Conservation (phyloP, 2,329 filamentous ascomycete genomes). For the Nannizziopsis barbatae region DNA sequence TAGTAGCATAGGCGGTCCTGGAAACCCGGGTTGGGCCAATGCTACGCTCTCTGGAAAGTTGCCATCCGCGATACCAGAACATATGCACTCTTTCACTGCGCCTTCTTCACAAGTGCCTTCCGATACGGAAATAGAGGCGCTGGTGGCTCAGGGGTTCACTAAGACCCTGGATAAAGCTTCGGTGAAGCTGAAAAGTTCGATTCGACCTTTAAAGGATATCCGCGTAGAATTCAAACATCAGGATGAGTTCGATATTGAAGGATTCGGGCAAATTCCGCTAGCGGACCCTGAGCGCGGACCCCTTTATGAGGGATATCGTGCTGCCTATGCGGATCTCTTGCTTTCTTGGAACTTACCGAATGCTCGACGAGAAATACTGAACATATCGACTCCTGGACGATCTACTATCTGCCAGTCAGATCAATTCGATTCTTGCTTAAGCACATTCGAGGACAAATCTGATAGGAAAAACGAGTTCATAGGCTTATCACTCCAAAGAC, state of each 20-base stretch:
- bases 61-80: constrained; percentile 22
- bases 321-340: constrained; percentile 48
- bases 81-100: constrained; percentile 23
- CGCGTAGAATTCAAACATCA: constrained; percentile 47
- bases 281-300: constrained; percentile 40
- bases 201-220: constrained; percentile 24
- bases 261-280: constrained; percentile 37
- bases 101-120: constrained; percentile 25
- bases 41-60: constrained; percentile 19
- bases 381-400: constrained; percentile 33
- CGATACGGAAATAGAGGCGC: constrained; percentile 31
- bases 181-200: constrained; percentile 13
- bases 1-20: constrained; percentile 26
- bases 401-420: neutral
- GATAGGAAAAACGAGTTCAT: constrained; percentile 12
- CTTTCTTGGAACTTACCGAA: constrained; percentile 48
- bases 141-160: constrained; percentile 19
- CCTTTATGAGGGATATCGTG: constrained; percentile 44
- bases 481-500: constrained; percentile 34
- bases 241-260: constrained; percentile 45
- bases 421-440: neutral
- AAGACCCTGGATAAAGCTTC: constrained; percentile 2
- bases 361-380: constrained; percentile 47
- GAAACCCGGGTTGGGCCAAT: constrained; percentile 23
- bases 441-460: neutral